phyloP scores from a whole-genome alignment of 148 eudicot genomes.

The Camellia granthamiana region DNA sequence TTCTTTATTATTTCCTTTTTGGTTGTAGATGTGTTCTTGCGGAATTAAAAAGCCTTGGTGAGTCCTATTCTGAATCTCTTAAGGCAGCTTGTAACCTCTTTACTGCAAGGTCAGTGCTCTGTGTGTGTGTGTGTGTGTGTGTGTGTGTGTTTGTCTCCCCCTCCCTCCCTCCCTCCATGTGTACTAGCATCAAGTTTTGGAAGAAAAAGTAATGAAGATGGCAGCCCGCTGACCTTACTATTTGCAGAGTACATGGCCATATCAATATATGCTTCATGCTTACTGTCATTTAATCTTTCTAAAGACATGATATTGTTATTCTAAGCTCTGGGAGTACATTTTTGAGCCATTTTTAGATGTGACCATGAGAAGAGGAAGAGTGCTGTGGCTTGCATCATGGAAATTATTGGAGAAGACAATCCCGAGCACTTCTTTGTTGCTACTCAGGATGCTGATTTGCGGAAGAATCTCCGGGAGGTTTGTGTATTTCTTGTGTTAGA shows the following conservation, averaged over 20 bases:
- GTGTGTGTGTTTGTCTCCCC: too few species aligned
- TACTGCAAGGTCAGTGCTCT: slow-evolving; percentile 58
- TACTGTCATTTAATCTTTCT: too few species aligned
- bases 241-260: not conserved
- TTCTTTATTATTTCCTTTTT: not conserved
- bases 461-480: slow-evolving; percentile 68
- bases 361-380: slow-evolving; percentile 77
- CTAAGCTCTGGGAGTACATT: not conserved
- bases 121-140: too few species aligned
- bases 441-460: slow-evolving; percentile 70
- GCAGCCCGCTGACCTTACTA: not conserved
- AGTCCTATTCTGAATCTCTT: slow-evolving; percentile 47
- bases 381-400: slow-evolving; percentile 69
- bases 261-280: not conserved
- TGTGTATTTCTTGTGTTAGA: not conserved
- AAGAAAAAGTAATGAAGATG: not conserved
- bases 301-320: too few species aligned
- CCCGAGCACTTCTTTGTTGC: slow-evolving; percentile 87
- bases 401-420: slow-evolving; percentile 66
- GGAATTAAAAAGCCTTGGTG: slow-evolving; percentile 70
- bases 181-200: not conserved
- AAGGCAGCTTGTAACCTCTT: slow-evolving; percentile 52
- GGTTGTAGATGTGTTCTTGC: slow-evolving; percentile 70
- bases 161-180: not conserved
- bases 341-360: slow-evolving; percentile 49